Conservation (phyloP, 306 rosid species). For the Inga laurina region DNA sequence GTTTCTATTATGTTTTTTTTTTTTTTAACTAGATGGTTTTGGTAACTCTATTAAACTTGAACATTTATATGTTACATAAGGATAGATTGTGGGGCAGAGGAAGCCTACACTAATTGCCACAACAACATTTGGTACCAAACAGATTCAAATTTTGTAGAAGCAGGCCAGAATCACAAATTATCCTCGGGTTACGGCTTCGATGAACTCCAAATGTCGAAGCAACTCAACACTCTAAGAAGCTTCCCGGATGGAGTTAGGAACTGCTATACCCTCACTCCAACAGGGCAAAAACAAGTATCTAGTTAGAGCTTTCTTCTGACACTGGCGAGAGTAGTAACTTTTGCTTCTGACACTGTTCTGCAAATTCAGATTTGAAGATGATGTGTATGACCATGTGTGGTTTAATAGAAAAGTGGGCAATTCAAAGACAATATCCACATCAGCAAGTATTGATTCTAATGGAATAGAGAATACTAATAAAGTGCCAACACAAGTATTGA, state of each 20-base stretch:
- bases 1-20: no score
- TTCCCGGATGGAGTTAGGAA: slow-evolving; percentile 21
- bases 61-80: no score
- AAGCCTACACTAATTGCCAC: neutral
- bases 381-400: neutral
- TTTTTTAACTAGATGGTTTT: no score
- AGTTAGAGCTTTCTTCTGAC: slow-evolving; percentile 36
- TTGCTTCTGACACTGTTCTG: neutral
- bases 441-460: neutral
- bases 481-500: slow-evolving; percentile 26
- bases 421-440: neutral
- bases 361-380: no score
- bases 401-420: neutral
- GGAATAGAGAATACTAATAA: slow-evolving; percentile 16
- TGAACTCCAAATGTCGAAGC: neutral
- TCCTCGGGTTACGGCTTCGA: neutral
- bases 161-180: neutral
- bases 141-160: slow-evolving; percentile 10
- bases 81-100: no score
- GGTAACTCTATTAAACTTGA: no score
- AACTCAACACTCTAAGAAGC: slow-evolving; percentile 39
- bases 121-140: slow-evolving; percentile 2
- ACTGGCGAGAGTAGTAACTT: no score
- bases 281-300: slow-evolving; percentile 37
- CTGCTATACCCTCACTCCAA: slow-evolving; percentile 52